Percentiles rank a stretch among this genome's conserved stretches.
These are phyloP conservation scores for Eutrema salsugineum DNA, from an alignment of 441 rosid genomes.

Conservation along the genomic window DNA sequence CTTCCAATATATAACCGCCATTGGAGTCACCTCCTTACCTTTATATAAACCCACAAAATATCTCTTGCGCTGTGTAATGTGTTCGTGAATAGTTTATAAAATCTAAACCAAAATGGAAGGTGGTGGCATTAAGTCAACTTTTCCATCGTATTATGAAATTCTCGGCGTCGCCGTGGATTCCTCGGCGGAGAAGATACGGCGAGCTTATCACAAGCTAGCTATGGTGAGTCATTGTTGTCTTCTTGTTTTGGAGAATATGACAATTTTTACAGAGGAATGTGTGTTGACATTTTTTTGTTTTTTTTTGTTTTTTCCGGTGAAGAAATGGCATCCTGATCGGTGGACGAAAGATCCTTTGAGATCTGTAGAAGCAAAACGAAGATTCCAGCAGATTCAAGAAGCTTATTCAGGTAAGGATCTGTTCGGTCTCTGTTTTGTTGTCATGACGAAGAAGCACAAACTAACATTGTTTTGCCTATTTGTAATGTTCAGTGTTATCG, in stretches of 20 bases:
- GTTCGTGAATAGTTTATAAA: no score
- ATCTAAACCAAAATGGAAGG: constrained; percentile 26
- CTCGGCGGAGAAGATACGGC: constrained; percentile 50
- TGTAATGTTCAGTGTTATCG: constrained; percentile 48
- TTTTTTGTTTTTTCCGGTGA: neutral
- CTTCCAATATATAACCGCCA: constrained; percentile 22
- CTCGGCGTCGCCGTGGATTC: constrained; percentile 56
- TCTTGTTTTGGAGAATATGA: neutral
- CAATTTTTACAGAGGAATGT: neutral
- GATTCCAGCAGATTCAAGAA: constrained; percentile 74
- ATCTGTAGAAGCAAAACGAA: constrained; percentile 53
- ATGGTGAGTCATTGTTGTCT: constrained; percentile 43
- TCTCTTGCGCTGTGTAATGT: neutral
- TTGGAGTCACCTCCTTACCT: neutral
- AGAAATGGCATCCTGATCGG: constrained; percentile 92
- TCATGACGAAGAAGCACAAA: neutral
- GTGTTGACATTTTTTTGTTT: neutral
- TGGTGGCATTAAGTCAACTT: neutral
- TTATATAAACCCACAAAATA: constrained; percentile 5
- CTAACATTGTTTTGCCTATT: neutral
- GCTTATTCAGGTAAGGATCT: constrained; percentile 60
- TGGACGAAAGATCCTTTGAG: constrained; percentile 52
- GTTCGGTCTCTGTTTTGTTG: neutral
- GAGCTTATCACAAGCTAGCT: constrained; percentile 73
- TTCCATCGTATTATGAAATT: constrained; percentile 48